Percentiles rank a stretch among this genome's conserved stretches.
These are phyloP conservation scores for Geosmithia putterillii DNA, from an alignment of 2,329 filamentous ascomycete genomes.

Conservation along the genomic window DNA sequence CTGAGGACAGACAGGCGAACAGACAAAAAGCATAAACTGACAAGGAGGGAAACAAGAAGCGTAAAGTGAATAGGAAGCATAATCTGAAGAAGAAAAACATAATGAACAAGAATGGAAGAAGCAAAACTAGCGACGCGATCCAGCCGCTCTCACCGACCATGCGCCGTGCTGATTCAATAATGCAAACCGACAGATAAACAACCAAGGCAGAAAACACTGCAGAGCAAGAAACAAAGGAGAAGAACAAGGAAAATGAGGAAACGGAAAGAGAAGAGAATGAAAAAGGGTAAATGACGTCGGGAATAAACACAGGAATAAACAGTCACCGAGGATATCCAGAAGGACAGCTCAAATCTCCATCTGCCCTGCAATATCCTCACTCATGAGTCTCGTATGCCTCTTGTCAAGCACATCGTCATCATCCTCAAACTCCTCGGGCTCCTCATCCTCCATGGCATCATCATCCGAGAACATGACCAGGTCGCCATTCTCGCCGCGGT, in stretches of 20 bases:
- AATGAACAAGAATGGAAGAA: constrained; percentile 1
- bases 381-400: constrained; percentile 34
- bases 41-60: not conserved
- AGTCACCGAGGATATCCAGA: too few relatives aligned
- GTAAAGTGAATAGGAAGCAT: not conserved
- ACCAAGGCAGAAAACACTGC: constrained; percentile 1
- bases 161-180: constrained; percentile 12
- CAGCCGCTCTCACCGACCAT: constrained; percentile 26
- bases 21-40: not conserved
- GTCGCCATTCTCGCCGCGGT: constrained; percentile 45
- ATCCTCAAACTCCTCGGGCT: constrained; percentile 21
- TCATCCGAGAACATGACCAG: constrained; percentile 40
- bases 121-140: constrained; percentile 7
- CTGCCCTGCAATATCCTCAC: constrained; percentile 47
- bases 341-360: constrained; percentile 41
- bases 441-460: constrained; percentile 30
- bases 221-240: not conserved
- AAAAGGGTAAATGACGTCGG: too few relatives aligned
- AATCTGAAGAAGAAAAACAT: not conserved
- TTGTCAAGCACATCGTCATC: constrained; percentile 27
- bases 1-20: too few relatives aligned
- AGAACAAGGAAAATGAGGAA: constrained; percentile 3
- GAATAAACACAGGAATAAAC: too few relatives aligned
- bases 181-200: constrained; percentile 7
- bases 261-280: constrained; percentile 3